A percentile compares a stretch with the other conserved stretches of the same genome.
These are phyloP conservation scores for Kokia cookei DNA, from an alignment of 441 rosid species.

Conservation along the genomic window DNA sequence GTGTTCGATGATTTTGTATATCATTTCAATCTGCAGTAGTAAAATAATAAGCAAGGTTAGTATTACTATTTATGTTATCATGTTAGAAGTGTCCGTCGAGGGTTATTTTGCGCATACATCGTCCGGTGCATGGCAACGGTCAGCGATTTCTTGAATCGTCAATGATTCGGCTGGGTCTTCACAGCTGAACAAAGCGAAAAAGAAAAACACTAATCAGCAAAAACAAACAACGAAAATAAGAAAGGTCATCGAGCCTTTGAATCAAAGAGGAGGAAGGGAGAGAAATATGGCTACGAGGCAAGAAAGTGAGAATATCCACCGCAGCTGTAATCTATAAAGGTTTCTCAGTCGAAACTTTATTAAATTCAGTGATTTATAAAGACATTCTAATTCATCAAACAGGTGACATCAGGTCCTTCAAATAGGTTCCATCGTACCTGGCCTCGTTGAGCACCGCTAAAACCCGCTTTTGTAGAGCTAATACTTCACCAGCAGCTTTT, in stretches of 20 bases:
- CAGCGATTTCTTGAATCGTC: constrained; percentile 80
- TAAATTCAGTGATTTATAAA: background rate
- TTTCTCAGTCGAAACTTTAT: background rate
- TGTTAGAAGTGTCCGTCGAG: background rate
- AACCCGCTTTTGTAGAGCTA: constrained; percentile 91
- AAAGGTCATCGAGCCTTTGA: background rate
- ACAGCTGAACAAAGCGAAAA: constrained; percentile 46
- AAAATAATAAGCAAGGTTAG: constrained; percentile 13
- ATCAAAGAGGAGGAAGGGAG: background rate
- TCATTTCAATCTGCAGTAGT: constrained; percentile 81
- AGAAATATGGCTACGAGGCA: background rate
- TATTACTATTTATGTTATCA: background rate
- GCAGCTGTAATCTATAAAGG: background rate
- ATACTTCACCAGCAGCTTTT: constrained; percentile 93
- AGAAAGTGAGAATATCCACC: background rate
- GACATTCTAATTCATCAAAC: background rate
- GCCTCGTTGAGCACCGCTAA: constrained; percentile 94
- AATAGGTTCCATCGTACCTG: constrained; percentile 36
- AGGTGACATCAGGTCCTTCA: background rate
- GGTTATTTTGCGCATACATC: constrained; percentile 40
- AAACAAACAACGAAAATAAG: background rate
- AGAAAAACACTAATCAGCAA: background rate
- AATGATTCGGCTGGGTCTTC: constrained; percentile 88
- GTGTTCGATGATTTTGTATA: constrained; percentile 83
- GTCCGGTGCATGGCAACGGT: constrained; percentile 81